Conservation (phyloP, 306 rosid genomes). For the Vachellia collinsii region DNA sequence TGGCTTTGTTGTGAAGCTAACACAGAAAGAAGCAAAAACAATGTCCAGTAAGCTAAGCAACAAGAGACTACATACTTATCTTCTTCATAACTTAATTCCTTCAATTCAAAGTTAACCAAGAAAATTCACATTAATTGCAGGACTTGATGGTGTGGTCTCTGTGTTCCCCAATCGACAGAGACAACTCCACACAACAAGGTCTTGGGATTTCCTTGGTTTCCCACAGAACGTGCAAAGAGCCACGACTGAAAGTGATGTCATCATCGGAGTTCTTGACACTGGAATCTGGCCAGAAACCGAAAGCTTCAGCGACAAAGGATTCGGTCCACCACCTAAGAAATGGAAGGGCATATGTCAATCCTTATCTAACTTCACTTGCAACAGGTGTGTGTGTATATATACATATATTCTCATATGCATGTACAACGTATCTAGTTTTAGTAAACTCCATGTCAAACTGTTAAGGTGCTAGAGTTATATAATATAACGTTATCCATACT, state of each 20-base stretch:
- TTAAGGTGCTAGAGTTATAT: background rate
- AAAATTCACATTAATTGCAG: slow-evolving; percentile 28
- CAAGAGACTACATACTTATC: background rate
- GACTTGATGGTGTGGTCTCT: slow-evolving; percentile 53
- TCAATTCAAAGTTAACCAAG: background rate
- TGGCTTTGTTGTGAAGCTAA: slow-evolving; percentile 50
- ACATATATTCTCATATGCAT: background rate
- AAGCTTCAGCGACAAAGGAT: slow-evolving; percentile 52
- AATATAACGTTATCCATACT: too few species aligned
- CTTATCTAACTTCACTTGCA: slow-evolving; percentile 43
- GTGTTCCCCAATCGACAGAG: slow-evolving; percentile 46
- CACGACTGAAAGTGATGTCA: slow-evolving; percentile 40
- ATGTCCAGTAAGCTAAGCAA: slow-evolving; percentile 31
- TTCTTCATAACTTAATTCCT: background rate
- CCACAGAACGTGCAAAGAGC: slow-evolving; percentile 31
- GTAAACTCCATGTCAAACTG: background rate
- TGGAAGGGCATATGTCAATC: slow-evolving; percentile 62
- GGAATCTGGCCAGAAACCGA: slow-evolving; percentile 64
- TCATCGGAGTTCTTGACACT: slow-evolving; percentile 49
- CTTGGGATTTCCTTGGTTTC: slow-evolving; percentile 69
- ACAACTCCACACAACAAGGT: slow-evolving; percentile 55
- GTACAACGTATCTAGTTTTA: background rate
- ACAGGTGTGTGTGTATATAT: slow-evolving; percentile 36
- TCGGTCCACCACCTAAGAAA: slow-evolving; percentile 54
- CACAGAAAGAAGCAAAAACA: slow-evolving; percentile 45